Base-by-base conservation (phyloP, 2,329 filamentous ascomycete species). In the Zasmidium angulare region DNA sequence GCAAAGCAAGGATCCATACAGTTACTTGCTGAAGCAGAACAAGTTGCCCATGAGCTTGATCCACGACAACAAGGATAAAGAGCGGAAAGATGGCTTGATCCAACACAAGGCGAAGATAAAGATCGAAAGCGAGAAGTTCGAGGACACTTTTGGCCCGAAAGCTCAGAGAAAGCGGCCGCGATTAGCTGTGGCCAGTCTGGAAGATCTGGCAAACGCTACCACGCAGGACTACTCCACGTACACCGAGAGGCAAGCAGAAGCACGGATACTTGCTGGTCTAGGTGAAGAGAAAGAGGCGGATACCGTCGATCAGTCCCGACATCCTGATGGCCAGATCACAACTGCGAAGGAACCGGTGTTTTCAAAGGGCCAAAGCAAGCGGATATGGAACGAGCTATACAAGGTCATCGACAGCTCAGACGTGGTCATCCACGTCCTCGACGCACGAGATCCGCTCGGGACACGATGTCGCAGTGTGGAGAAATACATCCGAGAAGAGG, bases 41-140 rank as follows among this genome's bases (percentile, higher is more conserved):
- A 98, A 98, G 80, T 83, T 99, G 51, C 95, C 95, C 46, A 93
- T 99, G 91, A 93, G 87, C 67, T 79, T 99, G 74, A 96, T 99
- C 72, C 84, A 87, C 62, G 93, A 98, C 71, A 85, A 85, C 56
- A 82, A 88, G 58, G 83, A 87, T 50, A 73, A 75, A 57, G 84
- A 75, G 64, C 77, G 76, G 54, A 77, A 88, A 68, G 93, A 96
- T 70, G 93, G 93, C 0, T 76, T 96, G 59, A 96, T 96, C 79
- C 87, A 96, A 74, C 93, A 98, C 76, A 85, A 90, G 72, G 93
- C 93, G 43, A 98, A 96, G 81, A 96, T 97, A 80, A 86, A 91
- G 10, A 89, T 98, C 51, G 92, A 96, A 78, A 90, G 87, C 19
- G 85, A 89, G 29, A 91, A 93, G 0, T 99, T 96, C 72, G 81